Percentiles rank a stretch among this genome's conserved stretches.
Conservation (phyloP, 495 filamentous ascomycete species). For the Daldinia decipiens region DNA sequence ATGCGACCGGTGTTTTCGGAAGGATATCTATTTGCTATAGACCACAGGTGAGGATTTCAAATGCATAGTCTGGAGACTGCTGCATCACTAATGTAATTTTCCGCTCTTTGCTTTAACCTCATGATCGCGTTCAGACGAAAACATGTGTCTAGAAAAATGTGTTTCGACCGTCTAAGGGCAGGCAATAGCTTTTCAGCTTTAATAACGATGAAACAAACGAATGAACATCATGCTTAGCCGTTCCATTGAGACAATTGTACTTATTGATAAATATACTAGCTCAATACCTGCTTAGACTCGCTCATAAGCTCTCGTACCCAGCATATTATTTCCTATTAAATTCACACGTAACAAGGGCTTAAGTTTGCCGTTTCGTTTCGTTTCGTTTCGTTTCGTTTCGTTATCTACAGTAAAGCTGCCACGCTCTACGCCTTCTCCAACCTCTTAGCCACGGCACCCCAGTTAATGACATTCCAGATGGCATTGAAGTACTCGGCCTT, state of each 20-base stretch:
- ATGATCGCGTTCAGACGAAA: background rate
- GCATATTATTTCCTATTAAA: conserved; percentile 11
- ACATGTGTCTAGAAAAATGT: too few relatives aligned
- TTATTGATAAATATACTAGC: background rate
- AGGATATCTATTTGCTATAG: background rate
- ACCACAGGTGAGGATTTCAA: background rate
- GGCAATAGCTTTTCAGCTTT: background rate
- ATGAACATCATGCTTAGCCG: background rate
- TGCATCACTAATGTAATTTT: background rate
- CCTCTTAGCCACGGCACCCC: conserved; percentile 90
- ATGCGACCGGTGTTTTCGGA: background rate
- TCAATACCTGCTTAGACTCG: background rate
- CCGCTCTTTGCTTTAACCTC: background rate
- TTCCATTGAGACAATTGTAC: background rate
- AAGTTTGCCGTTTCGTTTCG: conserved; percentile 8
- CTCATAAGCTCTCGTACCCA: background rate
- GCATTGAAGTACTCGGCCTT: conserved; percentile 84
- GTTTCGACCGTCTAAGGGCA: too few relatives aligned
- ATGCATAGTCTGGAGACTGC: background rate
- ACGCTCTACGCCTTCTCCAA: conserved; percentile 61
- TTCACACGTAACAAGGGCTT: background rate
- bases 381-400: conserved; percentile 12
- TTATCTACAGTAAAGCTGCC: conserved; percentile 14
- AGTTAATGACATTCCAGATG: conserved; percentile 89
- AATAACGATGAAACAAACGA: background rate